These are phyloP conservation scores for Botryococcus braunii DNA, from an alignment of 163 green algal genomes.

Conservation along the genomic window DNA sequence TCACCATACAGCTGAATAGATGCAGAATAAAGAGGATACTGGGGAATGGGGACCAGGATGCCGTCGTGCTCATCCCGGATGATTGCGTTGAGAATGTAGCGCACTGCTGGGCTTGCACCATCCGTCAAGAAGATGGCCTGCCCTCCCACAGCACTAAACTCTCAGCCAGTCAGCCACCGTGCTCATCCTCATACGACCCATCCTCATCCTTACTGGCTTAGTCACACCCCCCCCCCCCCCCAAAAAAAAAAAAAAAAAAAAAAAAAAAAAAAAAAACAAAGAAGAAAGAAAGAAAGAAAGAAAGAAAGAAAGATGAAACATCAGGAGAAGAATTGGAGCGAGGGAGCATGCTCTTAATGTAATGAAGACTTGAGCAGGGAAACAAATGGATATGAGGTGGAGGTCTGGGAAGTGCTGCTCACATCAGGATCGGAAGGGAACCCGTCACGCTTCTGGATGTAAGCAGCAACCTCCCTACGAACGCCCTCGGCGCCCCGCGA, in stretches of 20 bases:
- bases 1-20: conserved; percentile 6
- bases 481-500: conserved; percentile 53
- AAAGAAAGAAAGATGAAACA: neutral
- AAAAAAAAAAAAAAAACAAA: too few relatives aligned
- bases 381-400: neutral
- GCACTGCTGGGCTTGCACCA: conserved; percentile 57
- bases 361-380: neutral
- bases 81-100: conserved; percentile 51
- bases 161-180: neutral
- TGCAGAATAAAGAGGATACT: conserved; percentile 25
- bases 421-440: conserved; percentile 27
- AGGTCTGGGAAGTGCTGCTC: too few relatives aligned
- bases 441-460: conserved; percentile 72
- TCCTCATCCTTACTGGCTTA: too few relatives aligned
- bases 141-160: neutral
- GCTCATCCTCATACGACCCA: neutral
- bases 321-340: neutral
- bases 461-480: conserved; percentile 73
- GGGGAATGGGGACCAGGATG: conserved; percentile 83
- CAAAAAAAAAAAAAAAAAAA: too few relatives aligned
- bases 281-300: too few relatives aligned
- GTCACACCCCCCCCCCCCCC: too few relatives aligned
- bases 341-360: too few relatives aligned
- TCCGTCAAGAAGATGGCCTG: conserved; percentile 78
- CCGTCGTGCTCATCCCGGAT: conserved; percentile 65